Conservation (phyloP, 2,329 filamentous ascomycete genomes). For the Xylaria sp. region DNA sequence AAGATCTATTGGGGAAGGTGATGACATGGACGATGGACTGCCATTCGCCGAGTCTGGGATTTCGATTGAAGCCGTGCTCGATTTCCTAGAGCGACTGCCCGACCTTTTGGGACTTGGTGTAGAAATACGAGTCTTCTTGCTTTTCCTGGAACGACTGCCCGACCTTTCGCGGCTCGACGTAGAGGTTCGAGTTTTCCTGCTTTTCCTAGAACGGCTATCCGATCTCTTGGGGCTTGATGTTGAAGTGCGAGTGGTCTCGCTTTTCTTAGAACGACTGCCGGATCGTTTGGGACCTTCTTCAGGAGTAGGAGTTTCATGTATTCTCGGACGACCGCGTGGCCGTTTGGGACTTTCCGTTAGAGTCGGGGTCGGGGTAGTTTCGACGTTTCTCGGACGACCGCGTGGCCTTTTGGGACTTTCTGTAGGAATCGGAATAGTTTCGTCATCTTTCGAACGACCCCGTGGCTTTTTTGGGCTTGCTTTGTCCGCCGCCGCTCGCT, state of each 20-base stretch:
- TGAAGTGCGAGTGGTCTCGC: not conserved
- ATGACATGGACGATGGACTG: conserved; percentile 33
- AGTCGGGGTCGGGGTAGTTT: conserved; percentile 21
- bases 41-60: conserved; percentile 46
- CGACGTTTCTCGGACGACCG: conserved; percentile 29
- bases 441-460: conserved; percentile 7
- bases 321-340: not conserved
- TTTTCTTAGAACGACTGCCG: not conserved
- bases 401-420: conserved; percentile 15
- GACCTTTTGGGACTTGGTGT: conserved; percentile 20
- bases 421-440: not conserved
- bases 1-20: conserved; percentile 38
- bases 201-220: not conserved
- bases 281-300: conserved; percentile 19
- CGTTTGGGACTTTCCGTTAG: conserved; percentile 30
- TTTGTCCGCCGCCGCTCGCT: not conserved
- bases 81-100: not conserved
- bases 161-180: conserved; percentile 19
- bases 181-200: not conserved
- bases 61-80: conserved; percentile 34
- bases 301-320: conserved; percentile 14
- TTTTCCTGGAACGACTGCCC: not conserved
- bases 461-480: conserved; percentile 12
- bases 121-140: not conserved
- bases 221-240: conserved; percentile 14